Percentiles rank a stretch among this genome's conserved stretches.
Evolutionary conservation across 2,329 filamentous ascomycete genomes (phyloP).

Genomic region (Penicillium hesseltinei): DNA sequence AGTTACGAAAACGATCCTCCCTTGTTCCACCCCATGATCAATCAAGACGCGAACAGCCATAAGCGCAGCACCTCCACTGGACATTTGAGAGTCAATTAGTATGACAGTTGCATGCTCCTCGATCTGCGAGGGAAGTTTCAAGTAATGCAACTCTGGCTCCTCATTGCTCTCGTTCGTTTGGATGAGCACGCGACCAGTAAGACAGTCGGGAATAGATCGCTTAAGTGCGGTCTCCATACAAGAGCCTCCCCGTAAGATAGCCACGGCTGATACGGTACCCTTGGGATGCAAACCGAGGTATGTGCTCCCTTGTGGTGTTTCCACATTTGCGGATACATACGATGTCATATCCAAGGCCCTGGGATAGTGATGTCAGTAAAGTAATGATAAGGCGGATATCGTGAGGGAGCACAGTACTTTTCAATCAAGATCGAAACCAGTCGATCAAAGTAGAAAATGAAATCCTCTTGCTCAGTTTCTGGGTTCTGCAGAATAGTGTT

Average conservation of each 20-base stretch:
- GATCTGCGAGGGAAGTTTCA: slow-evolving; percentile 74
- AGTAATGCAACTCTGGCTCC: slow-evolving; percentile 89
- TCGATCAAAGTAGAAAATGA: slow-evolving; percentile 96
- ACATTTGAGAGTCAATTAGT: slow-evolving; percentile 91
- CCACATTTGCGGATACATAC: slow-evolving; percentile 63
- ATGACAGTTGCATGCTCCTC: slow-evolving; percentile 74
- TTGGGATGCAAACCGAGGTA: slow-evolving; percentile 71
- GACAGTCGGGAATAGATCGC: slow-evolving; percentile 88
- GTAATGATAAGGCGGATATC: neutral
- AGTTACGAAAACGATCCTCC: slow-evolving; percentile 86
- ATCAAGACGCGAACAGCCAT: slow-evolving; percentile 97
- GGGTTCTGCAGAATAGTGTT: slow-evolving; percentile 86
- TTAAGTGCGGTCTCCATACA: slow-evolving; percentile 84
- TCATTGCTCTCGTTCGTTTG: slow-evolving; percentile 82
- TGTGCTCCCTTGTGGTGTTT: slow-evolving; percentile 66
- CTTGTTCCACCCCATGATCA: slow-evolving; percentile 83
- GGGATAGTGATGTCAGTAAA: slow-evolving; percentile 4
- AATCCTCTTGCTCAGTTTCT: slow-evolving; percentile 77
- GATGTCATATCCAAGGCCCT: slow-evolving; percentile 75
- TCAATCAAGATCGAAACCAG: slow-evolving; percentile 83
- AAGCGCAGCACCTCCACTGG: slow-evolving; percentile 76
- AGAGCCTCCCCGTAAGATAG: slow-evolving; percentile 83
- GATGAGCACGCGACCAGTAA: slow-evolving; percentile 83
- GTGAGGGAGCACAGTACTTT: slow-evolving; percentile 38
- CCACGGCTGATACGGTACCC: slow-evolving; percentile 78